Conservation (phyloP, 164 flowering plant genomes). For the Chloranthus sessilifolius region DNA sequence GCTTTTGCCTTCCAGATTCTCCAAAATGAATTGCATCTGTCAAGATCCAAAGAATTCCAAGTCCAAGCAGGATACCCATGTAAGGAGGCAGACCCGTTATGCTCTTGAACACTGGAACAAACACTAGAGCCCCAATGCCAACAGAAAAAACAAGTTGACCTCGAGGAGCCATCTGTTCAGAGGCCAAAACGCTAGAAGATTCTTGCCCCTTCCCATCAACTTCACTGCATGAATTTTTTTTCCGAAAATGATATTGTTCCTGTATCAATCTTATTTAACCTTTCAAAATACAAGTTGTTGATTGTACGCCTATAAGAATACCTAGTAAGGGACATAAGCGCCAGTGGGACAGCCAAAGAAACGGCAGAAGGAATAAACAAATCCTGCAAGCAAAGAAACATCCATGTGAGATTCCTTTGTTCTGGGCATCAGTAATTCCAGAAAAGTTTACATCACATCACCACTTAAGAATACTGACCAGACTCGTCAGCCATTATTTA, state of each 20-base stretch:
- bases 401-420: neutral
- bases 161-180: slow-evolving; percentile 97
- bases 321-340: slow-evolving; percentile 95
- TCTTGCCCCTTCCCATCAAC: slow-evolving; percentile 76
- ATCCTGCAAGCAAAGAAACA: slow-evolving; percentile 46
- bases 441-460: too few species aligned
- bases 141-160: slow-evolving; percentile 87
- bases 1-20: slow-evolving; percentile 77
- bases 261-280: too few species aligned
- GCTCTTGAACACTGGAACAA: slow-evolving; percentile 97
- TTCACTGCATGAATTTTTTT: slow-evolving; percentile 77
- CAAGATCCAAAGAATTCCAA: slow-evolving; percentile 95
- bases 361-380: slow-evolving; percentile 68
- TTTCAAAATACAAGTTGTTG: too few species aligned
- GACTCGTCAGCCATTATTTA: too few species aligned
- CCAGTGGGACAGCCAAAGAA: slow-evolving; percentile 90
- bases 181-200: slow-evolving; percentile 60
- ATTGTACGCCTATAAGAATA: too few species aligned
- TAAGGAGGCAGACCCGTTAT: slow-evolving; percentile 93
- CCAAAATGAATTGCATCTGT: slow-evolving; percentile 99
- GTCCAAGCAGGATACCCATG: slow-evolving; percentile 94
- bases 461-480: too few species aligned
- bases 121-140: slow-evolving; percentile 85
- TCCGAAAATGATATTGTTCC: too few species aligned
- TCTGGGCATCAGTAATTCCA: neutral